Base-by-base conservation (phyloP, 371 early-diverging fungal genomes). In the Nosema granulosis region DNA sequence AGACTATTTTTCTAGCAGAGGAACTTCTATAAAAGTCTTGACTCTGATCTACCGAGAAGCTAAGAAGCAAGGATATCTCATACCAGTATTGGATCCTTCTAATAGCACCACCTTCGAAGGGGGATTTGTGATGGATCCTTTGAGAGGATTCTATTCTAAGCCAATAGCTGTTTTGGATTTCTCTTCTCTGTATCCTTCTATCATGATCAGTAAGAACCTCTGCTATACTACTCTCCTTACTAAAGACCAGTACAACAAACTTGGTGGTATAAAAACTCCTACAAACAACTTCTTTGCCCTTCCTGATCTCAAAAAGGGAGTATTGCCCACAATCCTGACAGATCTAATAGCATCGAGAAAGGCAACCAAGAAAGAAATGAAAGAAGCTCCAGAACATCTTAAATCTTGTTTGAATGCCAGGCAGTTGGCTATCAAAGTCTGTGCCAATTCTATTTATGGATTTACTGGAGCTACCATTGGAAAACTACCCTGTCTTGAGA, bases 161-260 rank as follows among this genome's bases (percentile, higher is more conserved):
- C 97, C 97, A 0, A 94, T 99, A 76, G 93, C 97, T 6, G 97
- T 98, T 0, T 88, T 99, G 24, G 99, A 99, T 89, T 99, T 98
- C 86, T 91, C 91, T 0, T 96, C 96, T 0, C 88, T 99, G 83
- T 99, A 99, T 85, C 99, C 99, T 11, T 95, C 96, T 11, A 99
- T 99, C 80, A 99, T 99, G 94, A 97, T 97, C 90, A 96, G 95
- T 3, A 94, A 96, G 83, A 99, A 99, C 81, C 86, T 99, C 22
- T 99, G 99, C 84, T 99, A 99, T 84, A 93, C 96, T 0, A 97
- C 99, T 0, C 87, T 94, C 35, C 76, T 96, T 0, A 71, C 59
- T 87, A 88, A 90, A 74, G 86, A 85, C 66, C 84, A 95, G 24
- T 88, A 88, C 22, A 87, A 88, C 88, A 67, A 75, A 52, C n/a